These are phyloP conservation scores for Zalerion maritima DNA, from an alignment of 495 filamentous ascomycete genomes.

Conservation along the genomic window DNA sequence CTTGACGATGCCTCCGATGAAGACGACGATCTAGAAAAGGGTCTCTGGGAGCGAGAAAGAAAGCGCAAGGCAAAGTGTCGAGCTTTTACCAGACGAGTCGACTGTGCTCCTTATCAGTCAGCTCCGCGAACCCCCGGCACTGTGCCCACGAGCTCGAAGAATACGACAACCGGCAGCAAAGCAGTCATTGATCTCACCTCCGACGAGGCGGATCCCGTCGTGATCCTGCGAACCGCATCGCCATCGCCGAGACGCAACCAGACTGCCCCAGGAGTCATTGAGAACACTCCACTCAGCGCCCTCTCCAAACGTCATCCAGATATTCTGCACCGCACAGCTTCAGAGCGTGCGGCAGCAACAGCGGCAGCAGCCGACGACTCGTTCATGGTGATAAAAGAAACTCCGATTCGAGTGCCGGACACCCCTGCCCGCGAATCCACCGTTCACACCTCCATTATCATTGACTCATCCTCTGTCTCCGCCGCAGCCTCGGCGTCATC, in stretches of 20 bases:
- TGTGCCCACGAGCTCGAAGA: constrained; percentile 5
- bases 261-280: no score
- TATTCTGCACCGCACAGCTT: no score
- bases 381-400: constrained; percentile 10
- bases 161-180: constrained; percentile 1
- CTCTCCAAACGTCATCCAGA: no score
- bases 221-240: no score
- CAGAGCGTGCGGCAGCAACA: constrained; percentile 2
- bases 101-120: constrained; percentile 5
- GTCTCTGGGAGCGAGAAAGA: neutral
- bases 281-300: no score
- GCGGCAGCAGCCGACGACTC: constrained; percentile 5
- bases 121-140: constrained; percentile 3
- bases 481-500: no score
- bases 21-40: constrained; percentile 8
- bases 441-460: constrained; percentile 7
- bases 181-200: constrained; percentile 3
- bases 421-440: constrained; percentile 4
- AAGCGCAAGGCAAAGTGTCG: no score
- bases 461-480: constrained; percentile 8
- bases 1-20: constrained; percentile 30
- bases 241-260: no score
- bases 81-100: no score
- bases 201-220: neutral
- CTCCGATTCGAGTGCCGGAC: constrained; percentile 1